Evolutionary conservation across 148 eudicot genomes (phyloP), one percentile per base, ranked within the genome.

Genomic region (Vaccinium darrowii): DNA sequence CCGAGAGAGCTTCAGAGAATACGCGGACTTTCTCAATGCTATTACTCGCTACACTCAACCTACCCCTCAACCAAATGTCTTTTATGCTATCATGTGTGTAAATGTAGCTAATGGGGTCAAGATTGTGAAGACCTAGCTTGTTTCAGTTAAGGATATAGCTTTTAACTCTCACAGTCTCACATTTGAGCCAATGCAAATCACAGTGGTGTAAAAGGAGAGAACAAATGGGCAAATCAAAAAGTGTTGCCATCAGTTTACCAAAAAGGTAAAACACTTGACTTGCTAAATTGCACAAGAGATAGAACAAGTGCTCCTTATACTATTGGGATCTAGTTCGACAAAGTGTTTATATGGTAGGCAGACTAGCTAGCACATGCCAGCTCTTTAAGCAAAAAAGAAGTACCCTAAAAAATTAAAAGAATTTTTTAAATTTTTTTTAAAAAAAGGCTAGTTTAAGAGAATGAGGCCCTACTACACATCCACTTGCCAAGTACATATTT

Each of bases 191-290:
- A 65, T 74, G 49, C 78, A 43, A 36, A 43, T 74, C 51, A 39
- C 7, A 74, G 18, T 7, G 19, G 78, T 39, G 15, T 11, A 7
- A 74, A 74, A 36, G 78, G 23, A 43, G 18, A 74, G 49, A 36
- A 36, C 51, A 19, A 74, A 39, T 74, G 78, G 49, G 12, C n/a
- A 9, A 65, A 25, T 65, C 49, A 74, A 74, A 74, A 74, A 16
- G 78, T 43, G 78, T 8, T 39, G 25, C 51, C 78, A 74, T 43
- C 78, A 74, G 49, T 74, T 74, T 74, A 19, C 78, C 78, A 39
- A 74, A 74, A 74, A 39, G 78, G 76, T 13, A 72, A 72, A 72
- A 72, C 76, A 72, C 43, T 75, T 75, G 78, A 43, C 78, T 75
- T 75, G 50, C 12, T 75, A 75, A 73, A 75, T 18, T 39, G 52